Conservation (phyloP, 2,329 filamentous ascomycete species). For the Aspergillus chevalieri region DNA sequence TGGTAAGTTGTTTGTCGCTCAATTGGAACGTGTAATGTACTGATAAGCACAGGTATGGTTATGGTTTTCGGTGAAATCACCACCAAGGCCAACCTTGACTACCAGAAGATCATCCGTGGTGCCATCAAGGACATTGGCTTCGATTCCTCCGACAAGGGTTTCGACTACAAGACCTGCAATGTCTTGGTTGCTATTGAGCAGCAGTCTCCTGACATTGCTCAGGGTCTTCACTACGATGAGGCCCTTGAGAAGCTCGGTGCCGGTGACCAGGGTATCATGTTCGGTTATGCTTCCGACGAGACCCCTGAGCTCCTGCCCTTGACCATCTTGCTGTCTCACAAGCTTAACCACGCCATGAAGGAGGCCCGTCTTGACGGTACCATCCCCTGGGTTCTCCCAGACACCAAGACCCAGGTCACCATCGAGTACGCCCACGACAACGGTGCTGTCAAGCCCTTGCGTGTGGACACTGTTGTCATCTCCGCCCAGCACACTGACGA, state of each 20-base stretch:
- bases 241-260: conserved; percentile 96
- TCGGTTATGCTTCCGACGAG: conserved; percentile 99
- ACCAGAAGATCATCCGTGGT: conserved; percentile 92
- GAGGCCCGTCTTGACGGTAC: conserved; percentile 78
- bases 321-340: conserved; percentile 89
- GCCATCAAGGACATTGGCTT: conserved; percentile 99
- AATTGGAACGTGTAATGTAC: neutral
- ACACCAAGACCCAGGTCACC: conserved; percentile 99
- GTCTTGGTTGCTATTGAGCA: conserved; percentile 98
- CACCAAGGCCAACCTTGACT: conserved; percentile 91
- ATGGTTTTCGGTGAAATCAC: conserved; percentile 99
- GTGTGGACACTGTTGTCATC: conserved; percentile 95
- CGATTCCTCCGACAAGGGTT: conserved; percentile 93
- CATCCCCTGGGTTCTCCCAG: conserved; percentile 90
- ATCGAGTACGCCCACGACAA: conserved; percentile 97
- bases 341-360: conserved; percentile 93
- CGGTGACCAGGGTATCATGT: conserved; percentile 99
- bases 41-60: conserved; percentile 58
- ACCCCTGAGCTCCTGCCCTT: conserved; percentile 94
- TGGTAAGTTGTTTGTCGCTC: conserved; percentile 48
- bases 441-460: conserved; percentile 79
- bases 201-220: conserved; percentile 97
- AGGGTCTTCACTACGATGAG: conserved; percentile 97
- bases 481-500: conserved; percentile 88
- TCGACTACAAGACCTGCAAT: conserved; percentile 99